A percentile compares a stretch with the other conserved stretches of the same genome.
These are phyloP conservation scores for Erigeron philadelphicus DNA, from an alignment of 140 eudicot genomes.

Conservation along the genomic window DNA sequence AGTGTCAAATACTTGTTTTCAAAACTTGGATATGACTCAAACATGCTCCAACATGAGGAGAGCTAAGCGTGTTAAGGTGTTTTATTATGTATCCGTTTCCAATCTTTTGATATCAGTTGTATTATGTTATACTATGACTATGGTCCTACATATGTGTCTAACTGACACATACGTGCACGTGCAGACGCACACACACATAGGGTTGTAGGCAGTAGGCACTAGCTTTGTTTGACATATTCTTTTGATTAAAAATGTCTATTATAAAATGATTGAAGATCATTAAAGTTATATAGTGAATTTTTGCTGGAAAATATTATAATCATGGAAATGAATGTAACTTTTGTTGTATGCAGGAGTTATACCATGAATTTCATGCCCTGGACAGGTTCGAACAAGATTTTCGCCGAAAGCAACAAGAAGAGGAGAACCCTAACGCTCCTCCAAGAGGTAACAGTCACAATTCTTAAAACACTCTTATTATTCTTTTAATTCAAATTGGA, in stretches of 20 bases:
- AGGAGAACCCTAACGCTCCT: constrained; percentile 62
- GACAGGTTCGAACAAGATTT: constrained; percentile 94
- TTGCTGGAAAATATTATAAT: constrained; percentile 3
- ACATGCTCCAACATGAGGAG: background rate
- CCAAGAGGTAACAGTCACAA: constrained; percentile 54
- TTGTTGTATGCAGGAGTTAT: constrained; percentile 64
- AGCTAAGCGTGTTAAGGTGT: background rate
- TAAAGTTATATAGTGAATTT: background rate
- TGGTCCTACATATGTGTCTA: background rate
- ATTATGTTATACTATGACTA: background rate
- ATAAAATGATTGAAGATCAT: too few relatives aligned
- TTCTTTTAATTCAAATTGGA: background rate
- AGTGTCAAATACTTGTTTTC: background rate
- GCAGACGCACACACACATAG: background rate
- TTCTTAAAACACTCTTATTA: background rate
- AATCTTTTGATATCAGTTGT: background rate
- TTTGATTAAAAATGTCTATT: background rate
- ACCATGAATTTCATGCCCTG: constrained; percentile 95
- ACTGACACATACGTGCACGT: background rate
- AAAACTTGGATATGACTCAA: background rate
- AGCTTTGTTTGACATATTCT: background rate
- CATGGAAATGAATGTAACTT: constrained; percentile 9
- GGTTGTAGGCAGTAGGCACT: background rate
- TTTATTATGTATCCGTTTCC: background rate
- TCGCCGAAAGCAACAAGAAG: constrained; percentile 79